Percentiles rank a stretch among this genome's conserved stretches.
Conservation (phyloP, 2,329 filamentous ascomycete species). For the Coleophoma cylindrospora region DNA sequence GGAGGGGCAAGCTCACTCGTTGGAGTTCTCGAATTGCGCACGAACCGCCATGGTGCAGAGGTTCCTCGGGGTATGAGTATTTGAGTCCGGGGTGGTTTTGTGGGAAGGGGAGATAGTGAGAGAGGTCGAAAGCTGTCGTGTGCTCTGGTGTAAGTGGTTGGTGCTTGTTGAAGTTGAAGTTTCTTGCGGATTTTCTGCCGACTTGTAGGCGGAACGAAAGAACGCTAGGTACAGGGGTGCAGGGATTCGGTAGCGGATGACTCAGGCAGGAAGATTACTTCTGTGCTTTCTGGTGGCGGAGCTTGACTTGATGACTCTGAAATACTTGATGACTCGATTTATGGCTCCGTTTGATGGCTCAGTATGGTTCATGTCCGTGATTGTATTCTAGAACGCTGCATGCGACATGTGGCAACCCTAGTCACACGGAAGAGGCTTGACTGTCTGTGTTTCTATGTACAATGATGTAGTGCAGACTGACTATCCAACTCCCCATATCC, state of each 20-base stretch:
- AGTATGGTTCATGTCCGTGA: too few relatives aligned
- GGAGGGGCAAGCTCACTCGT: slow-evolving; percentile 59
- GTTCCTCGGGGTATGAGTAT: background rate
- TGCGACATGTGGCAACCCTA: too few relatives aligned
- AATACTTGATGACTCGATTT: too few relatives aligned
- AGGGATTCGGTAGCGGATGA: background rate
- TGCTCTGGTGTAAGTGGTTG: background rate
- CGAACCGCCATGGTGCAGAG: slow-evolving; percentile 57
- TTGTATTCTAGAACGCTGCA: too few relatives aligned
- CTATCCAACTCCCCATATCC: too few relatives aligned
- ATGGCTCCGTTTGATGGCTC: too few relatives aligned
- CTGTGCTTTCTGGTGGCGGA: too few relatives aligned
- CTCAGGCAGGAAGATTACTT: background rate
- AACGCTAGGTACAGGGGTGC: background rate
- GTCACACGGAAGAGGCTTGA: too few relatives aligned
- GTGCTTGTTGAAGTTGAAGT: background rate
- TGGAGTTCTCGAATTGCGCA: slow-evolving; percentile 83
- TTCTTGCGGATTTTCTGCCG: slow-evolving; percentile 1
- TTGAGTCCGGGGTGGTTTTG: background rate
- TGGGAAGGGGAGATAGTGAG: background rate
- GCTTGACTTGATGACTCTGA: too few relatives aligned
- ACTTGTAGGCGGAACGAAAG: background rate
- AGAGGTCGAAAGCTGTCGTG: background rate
- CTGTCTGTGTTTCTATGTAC: too few relatives aligned
- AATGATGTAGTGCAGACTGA: too few relatives aligned